Evolutionary conservation across 164 flowering plant genomes (phyloP).

Genomic region (Berberis vulgaris): DNA sequence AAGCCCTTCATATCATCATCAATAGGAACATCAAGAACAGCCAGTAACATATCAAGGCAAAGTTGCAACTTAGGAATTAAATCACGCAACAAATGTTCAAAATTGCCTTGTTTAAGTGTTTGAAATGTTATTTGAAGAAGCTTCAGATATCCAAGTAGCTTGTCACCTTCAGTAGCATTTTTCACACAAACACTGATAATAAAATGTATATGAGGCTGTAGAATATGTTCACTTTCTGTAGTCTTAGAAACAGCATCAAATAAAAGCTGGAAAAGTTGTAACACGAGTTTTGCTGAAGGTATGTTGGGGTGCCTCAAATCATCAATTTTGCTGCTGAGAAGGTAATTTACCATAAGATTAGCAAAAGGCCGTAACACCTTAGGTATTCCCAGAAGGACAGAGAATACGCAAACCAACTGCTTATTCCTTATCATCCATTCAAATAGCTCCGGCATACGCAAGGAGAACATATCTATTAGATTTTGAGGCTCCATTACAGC

Average conservation of each 20-base stretch:
- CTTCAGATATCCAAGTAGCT: constrained; percentile 87
- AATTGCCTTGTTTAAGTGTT: constrained; percentile 85
- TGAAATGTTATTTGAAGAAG: constrained; percentile 91
- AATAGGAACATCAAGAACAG: constrained; percentile 95
- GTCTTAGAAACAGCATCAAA: constrained; percentile 88
- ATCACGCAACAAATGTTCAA: constrained; percentile 79
- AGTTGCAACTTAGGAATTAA: constrained; percentile 71
- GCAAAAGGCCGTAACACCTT: constrained; percentile 89
- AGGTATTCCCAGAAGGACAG: constrained; percentile 67
- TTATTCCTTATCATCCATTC: constrained; percentile 88
- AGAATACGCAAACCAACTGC: constrained; percentile 81
- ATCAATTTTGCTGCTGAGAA: constrained; percentile 91
- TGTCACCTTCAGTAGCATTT: constrained; percentile 85
- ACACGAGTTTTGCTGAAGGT: constrained; percentile 77
- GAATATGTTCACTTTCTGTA: constrained; percentile 88
- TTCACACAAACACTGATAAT: constrained; percentile 92
- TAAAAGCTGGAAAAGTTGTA: constrained; percentile 80
- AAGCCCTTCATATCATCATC: constrained; percentile 94
- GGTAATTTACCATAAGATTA: constrained; percentile 89
- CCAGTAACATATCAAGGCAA: constrained; percentile 82
- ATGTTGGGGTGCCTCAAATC: constrained; percentile 78
- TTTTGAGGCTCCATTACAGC: constrained; percentile 98
- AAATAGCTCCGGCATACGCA: constrained; percentile 95
- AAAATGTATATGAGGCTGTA: constrained; percentile 90
- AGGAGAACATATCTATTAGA: constrained; percentile 97